Evolutionary conservation across 305 asterid species (phyloP).

Genomic region (Plantago coronopus): DNA sequence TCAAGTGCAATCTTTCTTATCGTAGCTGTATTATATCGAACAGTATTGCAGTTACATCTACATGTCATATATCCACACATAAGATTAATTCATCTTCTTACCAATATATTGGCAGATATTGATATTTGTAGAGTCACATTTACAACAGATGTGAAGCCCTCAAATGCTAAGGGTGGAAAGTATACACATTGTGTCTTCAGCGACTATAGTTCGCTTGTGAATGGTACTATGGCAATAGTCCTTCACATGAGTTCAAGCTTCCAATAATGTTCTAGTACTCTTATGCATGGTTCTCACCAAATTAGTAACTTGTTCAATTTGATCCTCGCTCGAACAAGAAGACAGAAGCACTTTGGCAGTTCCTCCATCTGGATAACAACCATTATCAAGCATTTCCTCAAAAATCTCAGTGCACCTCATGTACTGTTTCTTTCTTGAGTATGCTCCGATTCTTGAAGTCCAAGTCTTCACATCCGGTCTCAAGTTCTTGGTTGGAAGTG

Average conservation of each 20-base stretch:
- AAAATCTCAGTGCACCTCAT: slow-evolving; percentile 64
- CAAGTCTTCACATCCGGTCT: slow-evolving; percentile 65
- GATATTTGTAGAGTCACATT: too few relatives aligned
- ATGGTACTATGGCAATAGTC: not conserved
- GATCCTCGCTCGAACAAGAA: slow-evolving; percentile 60
- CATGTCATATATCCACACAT: too few relatives aligned
- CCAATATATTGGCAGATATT: too few relatives aligned
- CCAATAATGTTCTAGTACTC: slow-evolving; percentile 20
- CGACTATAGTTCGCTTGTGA: not conserved
- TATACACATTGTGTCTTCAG: too few relatives aligned
- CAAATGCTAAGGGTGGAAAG: too few relatives aligned
- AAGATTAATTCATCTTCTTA: too few relatives aligned
- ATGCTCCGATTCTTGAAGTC: slow-evolving; percentile 77
- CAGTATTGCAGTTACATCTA: too few relatives aligned
- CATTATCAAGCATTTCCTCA: slow-evolving; percentile 81
- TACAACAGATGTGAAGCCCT: too few relatives aligned
- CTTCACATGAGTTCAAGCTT: slow-evolving; percentile 19
- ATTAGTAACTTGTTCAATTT: slow-evolving; percentile 68
- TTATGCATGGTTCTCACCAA: slow-evolving; percentile 68
- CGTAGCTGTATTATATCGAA: too few relatives aligned
- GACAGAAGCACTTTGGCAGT: slow-evolving; percentile 76
- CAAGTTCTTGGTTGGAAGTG: slow-evolving; percentile 45
- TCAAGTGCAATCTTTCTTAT: too few relatives aligned
- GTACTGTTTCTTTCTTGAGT: slow-evolving; percentile 70
- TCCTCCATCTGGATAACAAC: slow-evolving; percentile 80